Evolutionary conservation across 805 yeast genomes (phyloP).

Genomic region (Lachancea quebecensis): DNA sequence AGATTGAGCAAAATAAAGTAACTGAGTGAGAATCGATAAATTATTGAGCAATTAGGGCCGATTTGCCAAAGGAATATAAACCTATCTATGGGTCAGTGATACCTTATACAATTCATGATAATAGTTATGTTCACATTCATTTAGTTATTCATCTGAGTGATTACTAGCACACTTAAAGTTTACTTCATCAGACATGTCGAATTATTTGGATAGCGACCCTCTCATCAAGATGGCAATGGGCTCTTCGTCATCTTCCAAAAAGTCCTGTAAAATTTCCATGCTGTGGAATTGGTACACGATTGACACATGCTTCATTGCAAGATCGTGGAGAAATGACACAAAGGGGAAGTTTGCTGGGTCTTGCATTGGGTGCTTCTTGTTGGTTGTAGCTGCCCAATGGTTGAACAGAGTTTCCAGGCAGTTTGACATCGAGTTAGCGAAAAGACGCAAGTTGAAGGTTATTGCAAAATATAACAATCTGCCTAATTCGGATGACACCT

Average conservation of each 20-base stretch:
- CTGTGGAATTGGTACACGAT: constrained; percentile 70
- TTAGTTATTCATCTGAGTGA: too few relatives aligned
- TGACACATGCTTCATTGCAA: constrained; percentile 57
- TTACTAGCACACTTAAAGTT: not conserved
- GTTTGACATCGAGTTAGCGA: constrained; percentile 37
- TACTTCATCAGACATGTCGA: not conserved
- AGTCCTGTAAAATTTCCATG: constrained; percentile 36
- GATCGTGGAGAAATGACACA: constrained; percentile 54
- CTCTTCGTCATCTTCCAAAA: constrained; percentile 4
- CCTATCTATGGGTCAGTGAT: too few relatives aligned
- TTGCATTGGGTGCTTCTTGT: constrained; percentile 58
- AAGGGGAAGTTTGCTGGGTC: constrained; percentile 65
- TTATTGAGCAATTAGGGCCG: too few relatives aligned
- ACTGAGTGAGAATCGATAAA: too few relatives aligned
- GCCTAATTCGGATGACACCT: constrained; percentile 7
- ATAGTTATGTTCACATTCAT: too few relatives aligned
- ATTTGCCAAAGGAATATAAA: too few relatives aligned
- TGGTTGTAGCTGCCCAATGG: constrained; percentile 53
- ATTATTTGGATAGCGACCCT: not conserved
- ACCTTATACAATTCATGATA: too few relatives aligned
- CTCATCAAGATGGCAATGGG: constrained; percentile 9
- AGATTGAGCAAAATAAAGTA: constrained; percentile 2
- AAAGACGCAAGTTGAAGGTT: constrained; percentile 17
- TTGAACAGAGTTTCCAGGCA: constrained; percentile 49
- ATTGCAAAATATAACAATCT: constrained; percentile 6